These are phyloP conservation scores for Arabidopsis suecica DNA, from an alignment of 345 rosid species.

Conservation along the genomic window DNA sequence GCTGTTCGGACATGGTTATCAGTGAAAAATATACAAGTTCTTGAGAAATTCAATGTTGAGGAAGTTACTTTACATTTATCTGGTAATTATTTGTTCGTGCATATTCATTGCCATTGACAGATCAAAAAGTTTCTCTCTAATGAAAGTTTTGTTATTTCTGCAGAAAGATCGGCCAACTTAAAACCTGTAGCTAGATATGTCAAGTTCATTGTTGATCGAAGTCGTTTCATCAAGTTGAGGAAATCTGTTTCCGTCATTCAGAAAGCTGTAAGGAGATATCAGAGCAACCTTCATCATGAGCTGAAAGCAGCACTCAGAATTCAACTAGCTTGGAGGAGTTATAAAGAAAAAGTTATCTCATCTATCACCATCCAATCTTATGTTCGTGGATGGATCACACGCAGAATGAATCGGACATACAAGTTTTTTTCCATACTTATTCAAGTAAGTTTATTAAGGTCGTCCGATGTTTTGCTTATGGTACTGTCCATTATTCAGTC, in stretches of 20 bases:
- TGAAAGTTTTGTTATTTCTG: slow-evolving; percentile 31
- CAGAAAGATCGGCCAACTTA: slow-evolving; percentile 48
- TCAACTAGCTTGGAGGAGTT: slow-evolving; percentile 66
- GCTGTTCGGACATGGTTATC: slow-evolving; percentile 61
- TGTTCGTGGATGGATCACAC: slow-evolving; percentile 65
- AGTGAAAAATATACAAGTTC: slow-evolving; percentile 49
- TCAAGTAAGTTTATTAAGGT: slow-evolving; percentile 60
- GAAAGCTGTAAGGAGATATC: slow-evolving; percentile 58
- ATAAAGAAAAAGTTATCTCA: slow-evolving; percentile 49
- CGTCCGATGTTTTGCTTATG: background rate
- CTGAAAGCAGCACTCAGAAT: slow-evolving; percentile 56
- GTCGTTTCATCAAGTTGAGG: slow-evolving; percentile 53
- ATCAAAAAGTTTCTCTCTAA: slow-evolving; percentile 9
- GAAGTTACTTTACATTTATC: slow-evolving; percentile 39
- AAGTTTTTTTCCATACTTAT: slow-evolving; percentile 48
- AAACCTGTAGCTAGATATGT: slow-evolving; percentile 46
- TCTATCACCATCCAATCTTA: slow-evolving; percentile 67
- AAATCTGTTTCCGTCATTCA: slow-evolving; percentile 60
- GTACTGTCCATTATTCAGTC: slow-evolving; percentile 2
- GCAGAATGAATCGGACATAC: slow-evolving; percentile 43
- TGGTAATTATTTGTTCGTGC: slow-evolving; percentile 43
- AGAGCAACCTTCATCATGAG: slow-evolving; percentile 38
- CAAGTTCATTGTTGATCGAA: slow-evolving; percentile 58
- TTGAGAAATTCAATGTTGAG: slow-evolving; percentile 28
- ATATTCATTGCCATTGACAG: background rate